Evolutionary conservation across 108 stramenopile genomes (phyloP), one percentile per base, ranked within the genome.

Genomic region (Mediolabrus comicus): DNA sequence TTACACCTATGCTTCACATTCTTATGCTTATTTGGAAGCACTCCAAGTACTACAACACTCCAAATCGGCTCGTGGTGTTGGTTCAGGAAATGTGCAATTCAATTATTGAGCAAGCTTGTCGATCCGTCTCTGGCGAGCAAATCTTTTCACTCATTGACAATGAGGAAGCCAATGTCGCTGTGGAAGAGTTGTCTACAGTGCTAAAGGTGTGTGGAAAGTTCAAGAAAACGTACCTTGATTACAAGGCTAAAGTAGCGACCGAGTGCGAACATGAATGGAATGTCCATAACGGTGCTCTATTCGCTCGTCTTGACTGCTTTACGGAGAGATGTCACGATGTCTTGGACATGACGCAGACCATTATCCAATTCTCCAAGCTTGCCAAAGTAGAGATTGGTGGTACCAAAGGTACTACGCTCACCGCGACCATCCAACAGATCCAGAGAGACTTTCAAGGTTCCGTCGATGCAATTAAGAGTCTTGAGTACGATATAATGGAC

Each of bases 1-100:
- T 94, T 79, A 95, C 86, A 79, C 95, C 95, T 22, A 89, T 91
- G 51, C 75, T 96, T 55, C 94, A 95, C 70, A 87, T 89, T 33
- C 67, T 94, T 12, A 74, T 96, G 60, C 74, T 96, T 29, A 96
- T 96, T 51, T 96, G 95, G 95, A 96, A 95, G 83, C 88, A 96
- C 72, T 92, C 88, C 51, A 84, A 79, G 57, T 82, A 95, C 79
- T 96, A 96, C 91, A 96, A 96, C 75, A 92, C 89, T 26, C 87
- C 94, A 9, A 85, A 87, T 29, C 79, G 95, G 11, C 83, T 96
- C 27, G 95, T 96, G 27, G 87, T 94, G 31, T 74, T 96, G 34
- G 89, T 96, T 77, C 66, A 89, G 53, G 89, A 95, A 78, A 89
- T 96, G 49, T 95, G 94, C 83, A 96, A 96, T 66, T 80, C 85